phyloP scores from a whole-genome alignment of 2,329 filamentous ascomycete genomes.

The Trichoderma sp. region DNA sequence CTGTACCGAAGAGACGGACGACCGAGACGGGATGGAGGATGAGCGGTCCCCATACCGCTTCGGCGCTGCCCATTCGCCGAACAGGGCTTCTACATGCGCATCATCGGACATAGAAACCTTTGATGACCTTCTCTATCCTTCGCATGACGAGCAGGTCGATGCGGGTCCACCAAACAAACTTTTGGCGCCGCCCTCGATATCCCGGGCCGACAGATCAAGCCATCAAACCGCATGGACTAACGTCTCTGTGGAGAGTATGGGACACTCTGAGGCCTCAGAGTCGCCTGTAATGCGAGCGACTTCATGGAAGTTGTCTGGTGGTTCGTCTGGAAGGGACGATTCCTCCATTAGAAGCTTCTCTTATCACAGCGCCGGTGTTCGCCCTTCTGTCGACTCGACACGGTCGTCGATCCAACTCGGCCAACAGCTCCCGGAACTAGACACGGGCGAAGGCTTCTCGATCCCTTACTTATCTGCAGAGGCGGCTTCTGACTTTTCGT shows the following conservation, averaged over 20 bases:
- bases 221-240: slow-evolving; percentile 63
- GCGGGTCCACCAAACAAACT: slow-evolving; percentile 48
- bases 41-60: slow-evolving; percentile 33
- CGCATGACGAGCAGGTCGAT: slow-evolving; percentile 32
- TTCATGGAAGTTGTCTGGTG: slow-evolving; percentile 37
- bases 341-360: slow-evolving; percentile 24
- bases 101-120: slow-evolving; percentile 38
- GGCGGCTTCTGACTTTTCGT: slow-evolving; percentile 32
- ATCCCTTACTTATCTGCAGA: slow-evolving; percentile 48
- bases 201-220: slow-evolving; percentile 50
- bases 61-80: slow-evolving; percentile 36
- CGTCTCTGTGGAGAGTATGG: slow-evolving; percentile 56
- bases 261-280: slow-evolving; percentile 37
- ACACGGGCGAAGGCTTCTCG: slow-evolving; percentile 53
- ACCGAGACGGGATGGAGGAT: slow-evolving; percentile 33
- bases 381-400: slow-evolving; percentile 31
- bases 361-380: slow-evolving; percentile 28
- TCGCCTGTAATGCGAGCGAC: slow-evolving; percentile 35
- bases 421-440: slow-evolving; percentile 50
- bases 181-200: slow-evolving; percentile 48
- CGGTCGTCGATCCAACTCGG: slow-evolving; percentile 31
- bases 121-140: slow-evolving; percentile 33
- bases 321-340: slow-evolving; percentile 5
- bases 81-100: slow-evolving; percentile 43
- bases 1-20: slow-evolving; percentile 40